Base-by-base conservation (phyloP, 768 basidiomycete genomes). In the Austroboletus eburneus region DNA sequence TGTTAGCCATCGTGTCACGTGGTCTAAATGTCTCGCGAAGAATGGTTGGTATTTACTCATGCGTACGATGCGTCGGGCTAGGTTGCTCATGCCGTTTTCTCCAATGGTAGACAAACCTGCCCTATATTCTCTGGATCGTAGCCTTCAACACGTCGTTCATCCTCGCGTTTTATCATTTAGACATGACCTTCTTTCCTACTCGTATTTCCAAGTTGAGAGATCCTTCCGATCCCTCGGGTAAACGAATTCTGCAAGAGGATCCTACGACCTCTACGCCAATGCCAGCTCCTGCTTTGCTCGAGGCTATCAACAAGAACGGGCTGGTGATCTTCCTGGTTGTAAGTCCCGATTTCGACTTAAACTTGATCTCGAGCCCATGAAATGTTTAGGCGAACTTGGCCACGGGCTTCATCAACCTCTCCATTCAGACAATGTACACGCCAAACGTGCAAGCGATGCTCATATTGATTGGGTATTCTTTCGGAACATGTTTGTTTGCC, bases 101-200 rank as follows among this genome's bases (percentile, higher is more conserved):
- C 9, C n/a, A 35, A 16, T 13, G 30, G 7, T 55, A 94, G 93
- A 89, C 85, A 37, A 97, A 98, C 58, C 56, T 91, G 24, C 76
- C 87, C 4, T 98, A 99, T 65, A 81, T 93, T 29, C 65, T 92
- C 16, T 97, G 94, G 92, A 77, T 87, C 8, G 77, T 80, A 1
- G 92, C 90, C 9, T 95, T 80, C 79, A 98, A 97, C 62, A 83
- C 85, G 0, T 77, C 83, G 3, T 92, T 92, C 70, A 69, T 97
- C 14, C 73, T 92, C 5, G 81, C 78, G 12, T 95, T 96, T 68
- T 72, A 93, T 34, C 51, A 83, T 20, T 68, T 96, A 35, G 90
- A 97, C 55, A 74, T 87, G 45, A 56, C 67, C 34, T 86, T 91
- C 65, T 85, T 78, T 63, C 77, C 81, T 3, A 63, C 71, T 12